A percentile compares a stretch with the other conserved stretches of the same genome.
Evolutionary conservation across 1,284 basidiomycete species (phyloP).

Genomic region (Rhodotorula sp.): DNA sequence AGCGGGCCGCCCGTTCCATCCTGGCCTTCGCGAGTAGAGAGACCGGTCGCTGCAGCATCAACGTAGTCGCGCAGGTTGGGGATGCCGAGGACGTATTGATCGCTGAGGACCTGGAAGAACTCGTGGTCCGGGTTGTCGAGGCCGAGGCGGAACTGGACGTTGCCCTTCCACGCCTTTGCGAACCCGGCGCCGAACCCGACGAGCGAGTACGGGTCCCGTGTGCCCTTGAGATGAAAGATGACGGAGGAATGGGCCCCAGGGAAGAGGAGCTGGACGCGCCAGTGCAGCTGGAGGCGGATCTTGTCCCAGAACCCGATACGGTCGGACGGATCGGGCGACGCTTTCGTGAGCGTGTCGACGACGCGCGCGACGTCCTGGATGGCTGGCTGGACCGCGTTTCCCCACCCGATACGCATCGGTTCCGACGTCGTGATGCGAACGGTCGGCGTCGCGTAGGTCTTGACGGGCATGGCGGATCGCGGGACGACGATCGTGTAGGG

Average conservation of each 20-base stretch:
- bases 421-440: conserved; percentile 67
- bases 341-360: conserved; percentile 76
- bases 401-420: conserved; percentile 82
- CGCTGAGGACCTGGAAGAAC: conserved; percentile 78
- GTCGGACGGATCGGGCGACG: conserved; percentile 82
- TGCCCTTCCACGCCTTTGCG: conserved; percentile 79
- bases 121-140: conserved; percentile 74
- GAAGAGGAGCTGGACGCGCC: conserved; percentile 73
- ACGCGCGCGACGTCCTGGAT: conserved; percentile 85
- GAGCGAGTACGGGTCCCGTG: conserved; percentile 77
- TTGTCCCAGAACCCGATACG: conserved; percentile 94
- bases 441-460: conserved; percentile 79
- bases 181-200: conserved; percentile 82
- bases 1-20: conserved; percentile 4
- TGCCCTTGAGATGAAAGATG: conserved; percentile 82
- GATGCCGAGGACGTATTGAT: conserved; percentile 76
- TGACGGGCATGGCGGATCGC: conserved; percentile 93
- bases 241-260: conserved; percentile 58
- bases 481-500: conserved; percentile 58
- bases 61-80: conserved; percentile 59
- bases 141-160: conserved; percentile 71
- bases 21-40: not conserved
- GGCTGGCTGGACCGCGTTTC: conserved; percentile 80
- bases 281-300: conserved; percentile 81
- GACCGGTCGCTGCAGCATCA: conserved; percentile 56